Evolutionary conservation across 495 filamentous ascomycete species (phyloP), one percentile per base, ranked within the genome.

Genomic region (Parathielavia appendiculata): DNA sequence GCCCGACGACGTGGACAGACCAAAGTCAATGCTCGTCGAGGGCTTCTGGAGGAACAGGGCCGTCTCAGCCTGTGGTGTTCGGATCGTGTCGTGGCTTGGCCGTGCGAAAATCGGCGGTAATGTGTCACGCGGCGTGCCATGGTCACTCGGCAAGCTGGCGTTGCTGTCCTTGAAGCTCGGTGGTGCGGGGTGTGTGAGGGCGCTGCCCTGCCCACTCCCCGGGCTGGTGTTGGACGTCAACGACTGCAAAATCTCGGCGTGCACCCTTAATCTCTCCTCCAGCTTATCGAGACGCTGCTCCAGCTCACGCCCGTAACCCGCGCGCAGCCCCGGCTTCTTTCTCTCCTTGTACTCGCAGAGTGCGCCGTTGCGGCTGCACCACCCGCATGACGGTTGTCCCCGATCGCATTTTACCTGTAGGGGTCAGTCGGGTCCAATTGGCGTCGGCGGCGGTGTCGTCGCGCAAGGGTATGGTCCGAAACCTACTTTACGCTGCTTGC

Each of bases 281-380:
- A 82, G 73, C 68, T 76, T 75, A 63, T 83, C 81, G 30, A 96
- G 79, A 32, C 91, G 79, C 61, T 91, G 86, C 68, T 96, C 91
- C 40, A 96, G 73, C 72, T 96, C 91, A 55, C 91, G 81, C 1
- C 91, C 91, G 69, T 95, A 95, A 1, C 91, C 91, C 49, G 91
- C 91, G 57, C 89, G 76, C 48, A 92, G 73, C 1, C 89, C 89
- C 20, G 89, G 89, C 69, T 92, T 92, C 75, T 91, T 92, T 19
- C 89, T 81, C 65, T 90, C 88, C 67, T 86, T 90, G 71, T 93
- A 93, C 68, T 91, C 87, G 73, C 89, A 93, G 26, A 75, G 40
- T 43, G 89, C 86, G 7, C 81, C 80, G 69, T 95, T 95, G 55
- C 89, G 84, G 63, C 77, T 78, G 66, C 91, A 96, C 90, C 91